A percentile compares a stretch with the other conserved stretches of the same genome.
phyloP scores from a whole-genome alignment of 805 yeast species.

The Saccharomycopsis microspora region DNA sequence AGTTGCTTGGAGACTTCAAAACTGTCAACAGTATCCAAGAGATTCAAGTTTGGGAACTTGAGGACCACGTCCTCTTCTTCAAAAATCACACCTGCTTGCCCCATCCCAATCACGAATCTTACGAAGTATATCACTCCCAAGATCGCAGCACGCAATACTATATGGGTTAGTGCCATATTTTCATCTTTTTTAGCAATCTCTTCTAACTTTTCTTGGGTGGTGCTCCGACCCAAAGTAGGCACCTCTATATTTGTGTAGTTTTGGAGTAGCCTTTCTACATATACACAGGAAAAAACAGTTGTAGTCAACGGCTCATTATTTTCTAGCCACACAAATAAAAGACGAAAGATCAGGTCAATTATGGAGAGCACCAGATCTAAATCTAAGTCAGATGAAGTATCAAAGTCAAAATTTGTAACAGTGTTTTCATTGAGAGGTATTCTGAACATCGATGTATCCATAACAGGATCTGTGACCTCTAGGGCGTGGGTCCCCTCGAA shows the following conservation, averaged over 20 bases:
- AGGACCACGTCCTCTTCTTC: slow-evolving; percentile 72
- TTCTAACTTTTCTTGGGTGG: background rate
- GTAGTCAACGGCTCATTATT: slow-evolving; percentile 60
- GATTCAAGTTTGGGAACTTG: slow-evolving; percentile 44
- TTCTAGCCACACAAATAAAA: slow-evolving; percentile 62
- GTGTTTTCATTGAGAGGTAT: slow-evolving; percentile 30
- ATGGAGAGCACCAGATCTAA: slow-evolving; percentile 36
- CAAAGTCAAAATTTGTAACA: slow-evolving; percentile 5
- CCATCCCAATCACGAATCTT: slow-evolving; percentile 33
- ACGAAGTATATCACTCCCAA: slow-evolving; percentile 45
- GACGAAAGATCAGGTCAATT: slow-evolving; percentile 40
- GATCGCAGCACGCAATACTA: slow-evolving; percentile 38
- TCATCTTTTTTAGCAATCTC: background rate
- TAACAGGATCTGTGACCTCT: slow-evolving; percentile 57
- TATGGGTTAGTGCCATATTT: slow-evolving; percentile 40
- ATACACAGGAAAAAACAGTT: slow-evolving; percentile 65
- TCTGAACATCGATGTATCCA: slow-evolving; percentile 69
- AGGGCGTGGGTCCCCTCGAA: slow-evolving; percentile 82
- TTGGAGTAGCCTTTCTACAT: slow-evolving; percentile 48
- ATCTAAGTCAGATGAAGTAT: slow-evolving; percentile 1
- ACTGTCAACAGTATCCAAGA: slow-evolving; percentile 18
- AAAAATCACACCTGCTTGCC: slow-evolving; percentile 45
- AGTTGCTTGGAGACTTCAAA: slow-evolving; percentile 2
- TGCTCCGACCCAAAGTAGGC: slow-evolving; percentile 6
- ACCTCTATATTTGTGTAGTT: slow-evolving; percentile 24